A percentile compares a stretch with the other conserved stretches of the same genome.
These are phyloP conservation scores for Prillingera fragicola DNA, from an alignment of 1,284 basidiomycete species.

Conservation along the genomic window DNA sequence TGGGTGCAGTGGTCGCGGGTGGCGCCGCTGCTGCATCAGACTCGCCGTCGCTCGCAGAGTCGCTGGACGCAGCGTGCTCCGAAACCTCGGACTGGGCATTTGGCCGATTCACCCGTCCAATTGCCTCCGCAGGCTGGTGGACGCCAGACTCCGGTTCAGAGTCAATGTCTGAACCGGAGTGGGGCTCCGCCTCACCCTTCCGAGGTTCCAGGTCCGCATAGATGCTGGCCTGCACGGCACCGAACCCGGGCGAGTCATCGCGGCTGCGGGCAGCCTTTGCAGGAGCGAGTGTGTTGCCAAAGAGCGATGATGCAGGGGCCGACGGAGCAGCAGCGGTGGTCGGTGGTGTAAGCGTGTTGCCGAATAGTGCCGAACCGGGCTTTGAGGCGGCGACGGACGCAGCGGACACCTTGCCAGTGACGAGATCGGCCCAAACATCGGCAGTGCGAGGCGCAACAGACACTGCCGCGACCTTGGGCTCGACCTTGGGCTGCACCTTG, in stretches of 20 bases:
- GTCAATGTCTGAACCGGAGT: no score
- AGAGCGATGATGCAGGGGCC: conserved; percentile 2
- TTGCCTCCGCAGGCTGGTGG: no score
- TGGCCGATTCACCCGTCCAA: no score
- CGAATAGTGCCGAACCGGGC: conserved; percentile 21
- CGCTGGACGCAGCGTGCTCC: no score
- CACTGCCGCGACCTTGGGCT: not conserved
- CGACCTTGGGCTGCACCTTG: conserved; percentile 1
- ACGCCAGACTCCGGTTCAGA: no score
- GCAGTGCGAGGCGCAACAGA: not conserved
- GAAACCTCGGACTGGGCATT: conserved; percentile 31
- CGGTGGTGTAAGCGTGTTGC: conserved; percentile 24
- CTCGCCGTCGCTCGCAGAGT: no score
- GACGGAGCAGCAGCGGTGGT: conserved; percentile 31
- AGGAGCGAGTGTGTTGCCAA: conserved; percentile 12
- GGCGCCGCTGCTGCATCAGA: not conserved
- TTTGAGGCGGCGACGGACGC: not conserved
- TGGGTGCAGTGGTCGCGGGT: conserved; percentile 1
- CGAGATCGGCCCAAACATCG: conserved; percentile 19
- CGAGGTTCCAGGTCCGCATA: conserved; percentile 15
- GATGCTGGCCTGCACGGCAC: conserved; percentile 17
- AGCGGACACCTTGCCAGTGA: conserved; percentile 1
- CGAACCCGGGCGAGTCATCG: conserved; percentile 25
- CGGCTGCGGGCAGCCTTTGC: conserved; percentile 1
- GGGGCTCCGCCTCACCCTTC: not conserved